A percentile compares a stretch with the other conserved stretches of the same genome.
Conservation (phyloP, 2,329 filamentous ascomycete genomes). For the Conoideocrella luteorostrata region DNA sequence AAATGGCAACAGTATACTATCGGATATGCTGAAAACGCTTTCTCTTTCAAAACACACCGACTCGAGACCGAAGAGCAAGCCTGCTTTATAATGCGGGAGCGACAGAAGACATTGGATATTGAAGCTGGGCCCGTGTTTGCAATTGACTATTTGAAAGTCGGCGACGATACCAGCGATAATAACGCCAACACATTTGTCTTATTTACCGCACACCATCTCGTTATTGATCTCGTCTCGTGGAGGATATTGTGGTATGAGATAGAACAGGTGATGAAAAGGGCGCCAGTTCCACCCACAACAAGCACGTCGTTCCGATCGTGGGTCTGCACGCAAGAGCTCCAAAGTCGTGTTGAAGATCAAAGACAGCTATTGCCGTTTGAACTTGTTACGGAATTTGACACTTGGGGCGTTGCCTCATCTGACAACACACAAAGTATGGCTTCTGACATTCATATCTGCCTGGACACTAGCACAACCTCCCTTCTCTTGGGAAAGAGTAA, state of each 20-base stretch:
- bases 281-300: slow-evolving; percentile 5
- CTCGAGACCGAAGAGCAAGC: background rate
- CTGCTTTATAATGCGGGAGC: background rate
- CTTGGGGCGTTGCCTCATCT: slow-evolving; percentile 12
- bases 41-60: background rate
- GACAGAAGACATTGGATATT: slow-evolving; percentile 11
- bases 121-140: slow-evolving; percentile 15
- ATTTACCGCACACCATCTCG: slow-evolving; percentile 14
- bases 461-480: background rate
- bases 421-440: slow-evolving; percentile 8
- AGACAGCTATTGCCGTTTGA: slow-evolving; percentile 7
- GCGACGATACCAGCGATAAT: too few relatives aligned
- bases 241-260: slow-evolving; percentile 25
- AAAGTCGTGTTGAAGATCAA: slow-evolving; percentile 13
- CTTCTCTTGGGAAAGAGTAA: slow-evolving; percentile 20
- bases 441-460: background rate
- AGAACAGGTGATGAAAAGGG: slow-evolving; percentile 9
- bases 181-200: slow-evolving; percentile 9
- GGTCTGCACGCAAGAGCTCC: slow-evolving; percentile 24
- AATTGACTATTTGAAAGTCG: slow-evolving; percentile 13
- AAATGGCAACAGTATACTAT: slow-evolving; percentile 20
- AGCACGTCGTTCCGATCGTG: slow-evolving; percentile 29
- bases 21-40: background rate
- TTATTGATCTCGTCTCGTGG: slow-evolving; percentile 43
- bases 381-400: slow-evolving; percentile 12